Percentiles rank a stretch among this genome's conserved stretches.
Evolutionary conservation across 1,139 yeast genomes (phyloP).

Genomic region (Candida frijolesensis): DNA sequence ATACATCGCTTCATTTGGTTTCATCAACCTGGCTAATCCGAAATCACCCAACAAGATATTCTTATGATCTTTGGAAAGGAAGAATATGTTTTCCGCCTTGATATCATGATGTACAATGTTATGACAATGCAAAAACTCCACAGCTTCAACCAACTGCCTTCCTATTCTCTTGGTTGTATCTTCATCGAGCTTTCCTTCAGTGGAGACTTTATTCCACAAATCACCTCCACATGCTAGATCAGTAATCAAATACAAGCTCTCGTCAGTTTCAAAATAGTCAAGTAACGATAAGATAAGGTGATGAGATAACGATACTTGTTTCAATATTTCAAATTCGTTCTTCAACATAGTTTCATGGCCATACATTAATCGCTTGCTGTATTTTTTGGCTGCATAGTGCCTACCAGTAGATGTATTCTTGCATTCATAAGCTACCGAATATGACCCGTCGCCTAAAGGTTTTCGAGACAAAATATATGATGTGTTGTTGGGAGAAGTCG

Average conservation of each 20-base stretch:
- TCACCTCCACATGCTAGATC: slow-evolving; percentile 75
- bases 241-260: slow-evolving; percentile 61
- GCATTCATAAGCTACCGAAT: slow-evolving; percentile 42
- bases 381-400: slow-evolving; percentile 44
- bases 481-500: slow-evolving; percentile 37
- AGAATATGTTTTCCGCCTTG: slow-evolving; percentile 44
- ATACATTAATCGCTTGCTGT: slow-evolving; percentile 33
- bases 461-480: slow-evolving; percentile 34
- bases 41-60: slow-evolving; percentile 67
- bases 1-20: slow-evolving; percentile 26
- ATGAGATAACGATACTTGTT: slow-evolving; percentile 50
- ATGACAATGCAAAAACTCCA: slow-evolving; percentile 33
- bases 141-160: slow-evolving; percentile 29
- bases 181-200: slow-evolving; percentile 40
- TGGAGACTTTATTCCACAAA: slow-evolving; percentile 60
- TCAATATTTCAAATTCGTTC: slow-evolving; percentile 57
- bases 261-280: slow-evolving; percentile 71
- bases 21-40: slow-evolving; percentile 53
- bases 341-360: slow-evolving; percentile 44
- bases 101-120: slow-evolving; percentile 45
- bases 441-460: slow-evolving; percentile 42
- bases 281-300: slow-evolving; percentile 56
- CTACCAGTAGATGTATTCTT: slow-evolving; percentile 31
- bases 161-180: slow-evolving; percentile 50
- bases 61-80: slow-evolving; percentile 27